Conservation (phyloP, 495 filamentous ascomycete genomes). For the Halenospora varia region DNA sequence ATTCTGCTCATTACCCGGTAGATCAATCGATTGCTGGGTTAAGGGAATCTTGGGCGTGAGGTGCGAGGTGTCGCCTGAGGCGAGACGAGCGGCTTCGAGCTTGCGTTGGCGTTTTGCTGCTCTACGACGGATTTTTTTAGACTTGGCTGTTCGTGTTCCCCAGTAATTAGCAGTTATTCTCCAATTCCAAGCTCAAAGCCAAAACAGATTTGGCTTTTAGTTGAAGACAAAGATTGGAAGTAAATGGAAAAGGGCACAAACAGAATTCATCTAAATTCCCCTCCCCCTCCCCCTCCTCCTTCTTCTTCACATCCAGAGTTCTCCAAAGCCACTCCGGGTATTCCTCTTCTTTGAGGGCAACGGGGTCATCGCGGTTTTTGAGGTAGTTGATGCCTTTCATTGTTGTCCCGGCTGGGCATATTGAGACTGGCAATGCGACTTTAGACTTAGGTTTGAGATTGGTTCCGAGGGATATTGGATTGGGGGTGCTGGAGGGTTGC, state of each 20-base stretch:
- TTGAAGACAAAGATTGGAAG: too few relatives aligned
- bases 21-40: constrained; percentile 78
- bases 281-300: constrained; percentile 32
- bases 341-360: constrained; percentile 76
- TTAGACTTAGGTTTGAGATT: constrained; percentile 26
- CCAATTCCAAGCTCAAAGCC: too few relatives aligned
- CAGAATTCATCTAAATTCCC: constrained; percentile 64
- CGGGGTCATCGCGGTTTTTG: constrained; percentile 62
- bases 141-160: constrained; percentile 64
- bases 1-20: constrained; percentile 61
- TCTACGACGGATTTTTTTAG: constrained; percentile 66
- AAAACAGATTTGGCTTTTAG: too few relatives aligned
- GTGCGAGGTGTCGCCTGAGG: constrained; percentile 58
- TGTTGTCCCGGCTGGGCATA: constrained; percentile 63
- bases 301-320: constrained; percentile 53
- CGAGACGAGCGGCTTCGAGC: constrained; percentile 58
- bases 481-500: constrained; percentile 48
- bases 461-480: constrained; percentile 35
- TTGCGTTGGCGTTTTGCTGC: constrained; percentile 64
- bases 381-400: constrained; percentile 83
- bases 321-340: constrained; percentile 93
- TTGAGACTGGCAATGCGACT: constrained; percentile 33
- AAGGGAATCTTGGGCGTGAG: constrained; percentile 73
- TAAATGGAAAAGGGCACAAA: constrained; percentile 40
- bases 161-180: too few relatives aligned